Conservation (phyloP, 2,329 filamentous ascomycete genomes). For the Diaporthe citrichinensis region DNA sequence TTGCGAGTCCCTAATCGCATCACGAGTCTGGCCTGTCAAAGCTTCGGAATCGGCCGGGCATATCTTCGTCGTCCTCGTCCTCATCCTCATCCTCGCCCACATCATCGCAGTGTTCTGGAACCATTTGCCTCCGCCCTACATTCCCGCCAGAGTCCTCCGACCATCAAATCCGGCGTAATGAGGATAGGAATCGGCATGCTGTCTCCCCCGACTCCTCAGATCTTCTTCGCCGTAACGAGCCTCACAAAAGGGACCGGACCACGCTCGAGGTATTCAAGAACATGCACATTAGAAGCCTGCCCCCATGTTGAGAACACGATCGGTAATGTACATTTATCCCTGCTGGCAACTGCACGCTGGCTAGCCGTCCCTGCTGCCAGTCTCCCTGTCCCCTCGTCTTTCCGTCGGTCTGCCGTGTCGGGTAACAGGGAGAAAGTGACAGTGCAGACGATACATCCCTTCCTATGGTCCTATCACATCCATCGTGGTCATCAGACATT, state of each 20-base stretch:
- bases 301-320: constrained; percentile 9
- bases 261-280: constrained; percentile 33
- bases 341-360: constrained; percentile 1
- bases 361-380: not conserved
- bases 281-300: constrained; percentile 37
- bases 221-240: not conserved
- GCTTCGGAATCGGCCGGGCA: not conserved
- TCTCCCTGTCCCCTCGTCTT: not conserved
- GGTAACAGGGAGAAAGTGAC: not conserved
- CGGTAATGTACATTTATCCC: constrained; percentile 32
- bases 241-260: not conserved
- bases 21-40: not conserved
- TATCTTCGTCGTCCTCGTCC: not conserved
- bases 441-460: not conserved
- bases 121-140: too few relatives aligned
- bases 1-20: too few relatives aligned
- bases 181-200: not conserved
- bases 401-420: not conserved
- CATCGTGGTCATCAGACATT: constrained; percentile 38
- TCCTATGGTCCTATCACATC: constrained; percentile 6
- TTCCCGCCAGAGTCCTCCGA: not conserved
- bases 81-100: not conserved
- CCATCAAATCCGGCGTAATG: not conserved
- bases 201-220: not conserved
- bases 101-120: too few relatives aligned